Evolutionary conservation across 75 land plant genomes (phyloP).

Genomic region (Cupressus sempervirens): DNA sequence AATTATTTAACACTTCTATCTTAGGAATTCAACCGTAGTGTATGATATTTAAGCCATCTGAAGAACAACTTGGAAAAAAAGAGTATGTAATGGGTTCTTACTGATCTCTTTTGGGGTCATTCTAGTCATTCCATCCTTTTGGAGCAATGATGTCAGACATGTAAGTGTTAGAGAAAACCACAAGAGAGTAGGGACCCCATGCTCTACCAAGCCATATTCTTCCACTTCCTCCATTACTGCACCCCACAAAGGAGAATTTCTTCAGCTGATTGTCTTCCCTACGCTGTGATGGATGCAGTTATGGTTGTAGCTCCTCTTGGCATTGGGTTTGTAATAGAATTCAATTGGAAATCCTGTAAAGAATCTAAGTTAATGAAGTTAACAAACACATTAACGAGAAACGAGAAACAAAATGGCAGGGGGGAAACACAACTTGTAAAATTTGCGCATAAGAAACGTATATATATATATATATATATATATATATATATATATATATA

Average conservation of each 20-base stretch:
- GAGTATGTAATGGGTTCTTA: constrained; percentile 15
- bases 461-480: no score
- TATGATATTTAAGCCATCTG: no score
- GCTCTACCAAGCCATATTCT: constrained; percentile 79
- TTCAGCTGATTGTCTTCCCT: constrained; percentile 42
- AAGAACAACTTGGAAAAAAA: background rate
- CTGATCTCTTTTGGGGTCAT: constrained; percentile 64
- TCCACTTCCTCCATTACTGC: constrained; percentile 73
- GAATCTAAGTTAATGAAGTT: no score
- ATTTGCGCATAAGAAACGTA: no score
- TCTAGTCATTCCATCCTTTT: constrained; percentile 88
- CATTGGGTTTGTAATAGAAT: constrained; percentile 64
- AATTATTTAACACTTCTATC: no score
- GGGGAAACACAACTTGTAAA: no score
- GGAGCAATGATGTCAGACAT: constrained; percentile 73
- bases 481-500: no score
- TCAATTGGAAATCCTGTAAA: constrained; percentile 52
- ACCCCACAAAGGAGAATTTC: constrained; percentile 71
- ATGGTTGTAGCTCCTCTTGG: constrained; percentile 29
- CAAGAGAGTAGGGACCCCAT: constrained; percentile 75
- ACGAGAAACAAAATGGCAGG: no score
- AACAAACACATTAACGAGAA: no score
- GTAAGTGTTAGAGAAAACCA: constrained; percentile 55
- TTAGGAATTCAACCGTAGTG: no score
- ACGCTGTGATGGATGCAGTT: constrained; percentile 80